Evolutionary conservation across 164 flowering plant species (phyloP), one percentile per base, ranked within the genome.

Genomic region (Annona cherimola): DNA sequence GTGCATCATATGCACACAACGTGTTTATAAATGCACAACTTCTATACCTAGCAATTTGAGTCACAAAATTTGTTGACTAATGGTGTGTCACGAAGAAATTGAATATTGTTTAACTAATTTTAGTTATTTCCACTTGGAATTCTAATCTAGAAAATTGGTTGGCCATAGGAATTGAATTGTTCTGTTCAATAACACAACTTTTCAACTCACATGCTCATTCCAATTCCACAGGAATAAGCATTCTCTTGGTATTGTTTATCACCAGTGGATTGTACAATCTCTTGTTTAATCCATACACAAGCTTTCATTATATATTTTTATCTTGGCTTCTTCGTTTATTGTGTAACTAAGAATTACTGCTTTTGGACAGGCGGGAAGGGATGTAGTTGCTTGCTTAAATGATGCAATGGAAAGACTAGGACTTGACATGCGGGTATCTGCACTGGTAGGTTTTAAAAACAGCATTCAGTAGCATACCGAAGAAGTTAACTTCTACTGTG

Each of bases 371-470:
- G 87, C 87, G 45, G 97, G 97, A 65, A 86, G 66, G 73, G 95
- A 92, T 79, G 97, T 92, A 6, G 97, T 91, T 74, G 86, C 90
- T 65, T 91, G 96, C 76, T 74, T 92, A 71, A 88, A 89, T 70
- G 94, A 90, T 76, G 97, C 97, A 1, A 86, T 92, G 95, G 83
- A 83, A 69, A 81, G 90, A 78, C 84, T 61, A 54, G 85, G 89
- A 59, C 63, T 91, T 72, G 85, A 89, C 71, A 92, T 92, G 97
- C 83, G 77, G 44, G 97, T 94, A 39, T 83, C 96, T 66, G 97
- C 97, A 41, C 80, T 90, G 90, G 99, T 94, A 86, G 18, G 86
- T 80, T 76, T 81, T 14, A n/a, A 11, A 61, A 26, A 14, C n/a
- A n/a, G n/a, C n/a, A 6, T 41, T 45, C 9, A 64, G 42, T 60